A percentile compares a stretch with the other conserved stretches of the same genome.
Evolutionary conservation across 148 eudicot genomes (phyloP).

Genomic region (Heliosperma pusillum): DNA sequence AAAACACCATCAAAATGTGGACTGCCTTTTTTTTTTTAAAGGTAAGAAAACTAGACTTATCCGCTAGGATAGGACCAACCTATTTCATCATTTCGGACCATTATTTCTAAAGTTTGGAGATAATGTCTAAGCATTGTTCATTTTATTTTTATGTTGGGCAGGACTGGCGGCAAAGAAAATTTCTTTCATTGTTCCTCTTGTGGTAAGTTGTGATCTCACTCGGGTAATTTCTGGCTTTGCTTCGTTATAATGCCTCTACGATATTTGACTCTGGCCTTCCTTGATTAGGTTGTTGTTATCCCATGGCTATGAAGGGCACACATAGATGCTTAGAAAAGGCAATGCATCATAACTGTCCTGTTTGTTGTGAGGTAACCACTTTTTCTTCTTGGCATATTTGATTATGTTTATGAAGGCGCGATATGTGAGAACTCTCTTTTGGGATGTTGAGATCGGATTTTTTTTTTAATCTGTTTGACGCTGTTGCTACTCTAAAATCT

Average conservation of each 20-base stretch:
- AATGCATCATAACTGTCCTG: conserved; percentile 84
- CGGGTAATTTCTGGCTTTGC: background rate
- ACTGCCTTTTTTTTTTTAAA: too few relatives aligned
- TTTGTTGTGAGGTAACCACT: conserved; percentile 66
- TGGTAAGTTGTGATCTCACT: conserved; percentile 33
- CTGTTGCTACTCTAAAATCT: background rate
- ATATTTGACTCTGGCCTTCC: conserved; percentile 5
- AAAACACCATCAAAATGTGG: background rate
- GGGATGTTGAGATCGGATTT: background rate
- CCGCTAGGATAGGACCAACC: too few relatives aligned
- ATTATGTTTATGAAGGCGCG: background rate
- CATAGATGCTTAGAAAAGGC: conserved; percentile 75
- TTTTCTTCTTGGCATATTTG: background rate
- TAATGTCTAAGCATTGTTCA: background rate
- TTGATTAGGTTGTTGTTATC: conserved; percentile 68
- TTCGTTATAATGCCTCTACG: background rate
- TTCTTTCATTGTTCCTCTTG: conserved; percentile 79
- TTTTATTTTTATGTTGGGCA: conserved; percentile 21
- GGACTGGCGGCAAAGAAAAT: conserved; percentile 75
- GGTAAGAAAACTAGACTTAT: too few relatives aligned
- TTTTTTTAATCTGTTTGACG: background rate
- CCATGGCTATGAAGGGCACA: conserved; percentile 51
- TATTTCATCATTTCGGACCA: too few relatives aligned
- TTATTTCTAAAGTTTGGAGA: background rate
- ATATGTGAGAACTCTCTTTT: background rate